Evolutionary conservation across 257 asterid genomes (phyloP), one percentile per base, ranked within the genome.

Genomic region (Coffea eugenioides): DNA sequence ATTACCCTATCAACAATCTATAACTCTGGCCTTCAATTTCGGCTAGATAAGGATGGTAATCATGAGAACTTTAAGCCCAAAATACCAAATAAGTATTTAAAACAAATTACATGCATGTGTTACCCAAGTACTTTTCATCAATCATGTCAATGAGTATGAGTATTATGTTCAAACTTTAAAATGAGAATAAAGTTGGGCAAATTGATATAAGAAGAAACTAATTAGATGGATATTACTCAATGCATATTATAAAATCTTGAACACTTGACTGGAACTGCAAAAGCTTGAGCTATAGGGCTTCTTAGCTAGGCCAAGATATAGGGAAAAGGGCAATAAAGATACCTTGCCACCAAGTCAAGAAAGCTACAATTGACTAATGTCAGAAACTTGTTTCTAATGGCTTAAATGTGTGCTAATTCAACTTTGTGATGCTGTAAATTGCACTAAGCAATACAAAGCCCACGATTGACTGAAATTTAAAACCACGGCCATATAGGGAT

Each of bases 281-380:
- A 84, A 8, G 96, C 92, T 88, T 89, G 93, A 73, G 98, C 97
- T 78, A 94, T 84, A 75, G 97, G 97, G 81, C 98, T 94, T 91
- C 87, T 82, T 69, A 96, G 73, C 79, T n/a, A 96, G 88, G 84
- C 97, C 98, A 81, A 92, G 73, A 71, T 95, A 85, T 89, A 91
- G 73, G n/a, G n/a, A 94, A 85, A 82, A 94, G 91, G 85, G 97
- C 97, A 84, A 96, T 96, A 43, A 95, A 92, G 82, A 96, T 88
- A 83, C 99, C 99, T 92, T 96, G 99, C 99, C 99, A 96, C 99
- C 99, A 96, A 77, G 99, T 96, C 81, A 96, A 87, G 89, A 96
- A 96, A n/a, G n/a, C n/a, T 83, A 96, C 99, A 68, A 96, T 96
- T 61, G 99, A 96, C 92, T 96, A 96, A 96, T 13, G 96, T 94